A percentile compares a stretch with the other conserved stretches of the same genome.
phyloP scores from a whole-genome alignment of 306 rosid species.

The Pachyrhizus erosus region DNA sequence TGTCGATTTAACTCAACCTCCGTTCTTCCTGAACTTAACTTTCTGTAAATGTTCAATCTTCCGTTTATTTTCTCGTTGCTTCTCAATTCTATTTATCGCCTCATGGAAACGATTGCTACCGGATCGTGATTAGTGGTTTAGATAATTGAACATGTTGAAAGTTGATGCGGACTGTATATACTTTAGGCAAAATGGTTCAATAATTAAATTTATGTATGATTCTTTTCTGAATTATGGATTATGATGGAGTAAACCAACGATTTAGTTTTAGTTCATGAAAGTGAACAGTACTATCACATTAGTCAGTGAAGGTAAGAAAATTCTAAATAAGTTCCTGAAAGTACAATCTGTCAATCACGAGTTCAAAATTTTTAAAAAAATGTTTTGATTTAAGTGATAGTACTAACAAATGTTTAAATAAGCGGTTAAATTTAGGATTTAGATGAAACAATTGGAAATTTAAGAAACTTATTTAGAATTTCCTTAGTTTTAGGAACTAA shows the following conservation, averaged over 20 bases:
- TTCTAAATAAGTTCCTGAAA: not conserved
- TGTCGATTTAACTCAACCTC: slow-evolving; percentile 40
- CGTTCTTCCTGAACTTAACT: not conserved
- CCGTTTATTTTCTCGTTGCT: not conserved
- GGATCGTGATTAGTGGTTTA: slow-evolving; percentile 33
- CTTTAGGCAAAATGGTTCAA: not conserved
- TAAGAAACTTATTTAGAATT: not conserved
- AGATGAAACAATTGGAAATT: not conserved
- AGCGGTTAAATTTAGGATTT: not conserved
- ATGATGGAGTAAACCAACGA: not conserved
- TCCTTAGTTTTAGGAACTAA: not conserved
- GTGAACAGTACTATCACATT: not conserved
- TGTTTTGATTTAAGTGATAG: not conserved
- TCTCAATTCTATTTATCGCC: slow-evolving; percentile 16
- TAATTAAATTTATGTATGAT: not conserved
- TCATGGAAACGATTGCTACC: slow-evolving; percentile 1
- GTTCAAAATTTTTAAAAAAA: not conserved
- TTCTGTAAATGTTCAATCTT: not conserved
- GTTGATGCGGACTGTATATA: not conserved
- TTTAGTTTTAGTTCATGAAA: not conserved
- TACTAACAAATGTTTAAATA: not conserved
- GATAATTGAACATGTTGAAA: slow-evolving; percentile 33
- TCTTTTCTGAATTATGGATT: slow-evolving; percentile 20
- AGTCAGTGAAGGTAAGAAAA: not conserved
- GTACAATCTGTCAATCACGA: not conserved